A percentile compares a stretch with the other conserved stretches of the same genome.
Conservation (phyloP, 768 basidiomycete genomes). For the Phaeolepiota aurea region DNA sequence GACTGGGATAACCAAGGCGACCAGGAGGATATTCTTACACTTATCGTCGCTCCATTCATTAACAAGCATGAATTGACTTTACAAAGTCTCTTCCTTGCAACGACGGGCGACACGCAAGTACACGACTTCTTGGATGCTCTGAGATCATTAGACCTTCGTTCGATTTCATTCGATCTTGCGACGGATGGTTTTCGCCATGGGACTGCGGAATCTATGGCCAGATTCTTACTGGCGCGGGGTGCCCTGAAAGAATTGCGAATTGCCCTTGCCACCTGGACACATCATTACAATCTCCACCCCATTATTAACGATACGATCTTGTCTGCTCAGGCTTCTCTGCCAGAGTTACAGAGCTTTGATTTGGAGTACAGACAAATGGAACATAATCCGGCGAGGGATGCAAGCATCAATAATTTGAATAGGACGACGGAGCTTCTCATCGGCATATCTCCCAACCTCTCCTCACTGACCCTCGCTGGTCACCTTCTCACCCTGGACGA, state of each 20-base stretch:
- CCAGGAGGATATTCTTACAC: neutral
- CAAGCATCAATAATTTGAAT: too few species aligned
- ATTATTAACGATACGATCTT: neutral
- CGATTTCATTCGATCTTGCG: neutral
- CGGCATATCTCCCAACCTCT: neutral
- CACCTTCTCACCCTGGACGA: neutral
- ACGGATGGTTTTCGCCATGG: neutral
- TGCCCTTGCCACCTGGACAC: neutral
- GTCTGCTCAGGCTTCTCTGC: neutral
- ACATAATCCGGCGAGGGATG: too few species aligned
- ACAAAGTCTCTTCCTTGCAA: neutral
- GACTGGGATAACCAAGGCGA: too few species aligned
- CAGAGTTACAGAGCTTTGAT: neutral
- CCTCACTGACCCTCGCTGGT: neutral
- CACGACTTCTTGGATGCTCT: neutral
- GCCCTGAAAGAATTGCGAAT: neutral
- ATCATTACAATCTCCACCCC: neutral
- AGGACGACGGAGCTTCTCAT: neutral
- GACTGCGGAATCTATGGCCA: neutral
- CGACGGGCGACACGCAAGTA: neutral
- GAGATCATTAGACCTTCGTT: constrained; percentile 3
- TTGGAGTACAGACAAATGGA: too few species aligned
- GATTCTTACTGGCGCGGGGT: neutral
- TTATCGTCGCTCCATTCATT: neutral
- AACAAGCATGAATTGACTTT: neutral